Conservation (phyloP, 2,329 filamentous ascomycete genomes). For the Apiospora sp. region DNA sequence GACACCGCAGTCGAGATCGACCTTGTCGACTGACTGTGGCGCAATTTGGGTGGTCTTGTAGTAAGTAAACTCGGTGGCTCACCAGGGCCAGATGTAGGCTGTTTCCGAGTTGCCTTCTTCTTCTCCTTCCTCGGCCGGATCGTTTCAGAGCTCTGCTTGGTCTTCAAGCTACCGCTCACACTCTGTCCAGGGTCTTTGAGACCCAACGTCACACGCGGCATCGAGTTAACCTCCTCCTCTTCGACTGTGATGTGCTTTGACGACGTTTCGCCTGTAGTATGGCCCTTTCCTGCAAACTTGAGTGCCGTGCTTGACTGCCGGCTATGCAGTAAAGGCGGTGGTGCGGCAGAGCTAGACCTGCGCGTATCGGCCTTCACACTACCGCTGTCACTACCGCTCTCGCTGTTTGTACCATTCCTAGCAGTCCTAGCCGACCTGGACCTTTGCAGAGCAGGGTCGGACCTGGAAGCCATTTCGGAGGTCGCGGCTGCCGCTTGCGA, state of each 20-base stretch:
- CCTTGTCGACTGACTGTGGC: slow-evolving; percentile 51
- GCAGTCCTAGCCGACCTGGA: slow-evolving; percentile 56
- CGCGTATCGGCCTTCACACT: slow-evolving; percentile 54
- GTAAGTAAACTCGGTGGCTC: slow-evolving; percentile 50
- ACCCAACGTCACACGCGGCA: slow-evolving; percentile 82
- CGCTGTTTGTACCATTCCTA: slow-evolving; percentile 57
- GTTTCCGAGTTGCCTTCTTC: slow-evolving; percentile 80
- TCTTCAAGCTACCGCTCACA: slow-evolving; percentile 75
- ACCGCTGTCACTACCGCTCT: slow-evolving; percentile 73
- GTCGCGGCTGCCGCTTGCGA: slow-evolving; percentile 56
- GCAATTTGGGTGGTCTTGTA: slow-evolving; percentile 41
- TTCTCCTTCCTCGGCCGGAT: slow-evolving; percentile 95
- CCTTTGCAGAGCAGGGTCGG: slow-evolving; percentile 51
- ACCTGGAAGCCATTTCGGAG: slow-evolving; percentile 44
- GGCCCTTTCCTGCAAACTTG: slow-evolving; percentile 71
- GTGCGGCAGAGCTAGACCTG: slow-evolving; percentile 52
- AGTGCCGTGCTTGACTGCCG: slow-evolving; percentile 74
- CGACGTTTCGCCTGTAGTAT: slow-evolving; percentile 74
- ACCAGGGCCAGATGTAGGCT: slow-evolving; percentile 77
- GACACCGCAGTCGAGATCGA: slow-evolving; percentile 42
- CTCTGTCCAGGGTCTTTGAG: slow-evolving; percentile 70
- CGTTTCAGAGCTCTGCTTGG: slow-evolving; percentile 93
- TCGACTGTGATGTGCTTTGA: slow-evolving; percentile 95
- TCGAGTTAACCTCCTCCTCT: slow-evolving; percentile 92
- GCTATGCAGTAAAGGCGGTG: slow-evolving; percentile 61